These are phyloP conservation scores for Rhizopus arrhizus DNA, from an alignment of 371 early-diverging fungal genomes.

Conservation along the genomic window DNA sequence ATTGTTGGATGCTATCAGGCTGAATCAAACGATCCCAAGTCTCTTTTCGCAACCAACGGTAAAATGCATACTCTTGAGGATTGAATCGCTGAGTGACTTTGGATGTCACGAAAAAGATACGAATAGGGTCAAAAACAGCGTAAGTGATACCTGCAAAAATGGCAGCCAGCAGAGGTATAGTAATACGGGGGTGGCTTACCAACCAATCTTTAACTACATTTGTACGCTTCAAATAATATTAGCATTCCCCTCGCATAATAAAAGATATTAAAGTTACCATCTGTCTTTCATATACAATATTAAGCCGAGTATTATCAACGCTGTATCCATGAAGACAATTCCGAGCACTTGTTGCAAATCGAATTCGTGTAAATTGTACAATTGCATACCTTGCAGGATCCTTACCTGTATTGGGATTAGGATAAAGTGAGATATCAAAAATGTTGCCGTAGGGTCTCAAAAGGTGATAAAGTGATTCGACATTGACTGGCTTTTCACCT, in stretches of 20 bases:
- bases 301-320: constrained; percentile 67
- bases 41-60: constrained; percentile 68
- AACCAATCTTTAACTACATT: constrained; percentile 74
- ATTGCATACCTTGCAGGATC: constrained; percentile 79
- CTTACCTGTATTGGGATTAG: constrained; percentile 60
- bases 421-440: constrained; percentile 69
- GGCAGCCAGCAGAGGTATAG: constrained; percentile 74
- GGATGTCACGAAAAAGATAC: constrained; percentile 83
- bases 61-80: constrained; percentile 61
- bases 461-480: constrained; percentile 72
- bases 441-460: constrained; percentile 85
- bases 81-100: constrained; percentile 80
- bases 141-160: constrained; percentile 77
- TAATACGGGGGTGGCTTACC: constrained; percentile 71
- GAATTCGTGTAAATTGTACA: constrained; percentile 73
- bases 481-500: constrained; percentile 56
- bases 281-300: constrained; percentile 71
- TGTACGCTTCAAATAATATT: constrained; percentile 37
- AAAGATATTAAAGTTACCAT: constrained; percentile 30
- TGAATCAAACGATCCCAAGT: constrained; percentile 55
- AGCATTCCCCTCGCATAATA: neutral
- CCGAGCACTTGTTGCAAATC: constrained; percentile 85
- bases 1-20: neutral
- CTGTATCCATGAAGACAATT: constrained; percentile 84
- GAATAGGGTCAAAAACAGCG: constrained; percentile 89